Evolutionary conservation across 192 early-diverging fungal genomes (phyloP).

Genomic region (Entomortierella beljakovae): DNA sequence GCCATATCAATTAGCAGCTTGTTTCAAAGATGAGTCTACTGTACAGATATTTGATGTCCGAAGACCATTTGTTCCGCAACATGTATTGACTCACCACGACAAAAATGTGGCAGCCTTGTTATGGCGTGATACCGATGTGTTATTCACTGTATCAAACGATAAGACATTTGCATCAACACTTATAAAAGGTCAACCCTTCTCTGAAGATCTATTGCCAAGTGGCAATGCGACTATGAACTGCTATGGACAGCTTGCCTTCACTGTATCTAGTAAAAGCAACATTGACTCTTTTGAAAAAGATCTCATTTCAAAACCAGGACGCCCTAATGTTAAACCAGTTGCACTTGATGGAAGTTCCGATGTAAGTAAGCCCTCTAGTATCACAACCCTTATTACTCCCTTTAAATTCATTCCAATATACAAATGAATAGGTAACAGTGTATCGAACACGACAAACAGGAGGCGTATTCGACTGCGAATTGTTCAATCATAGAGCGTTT

Average conservation of each 20-base stretch:
- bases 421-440: slow-evolving; percentile 26
- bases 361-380: no score
- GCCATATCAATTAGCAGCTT: slow-evolving; percentile 78
- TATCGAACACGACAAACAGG: slow-evolving; percentile 45
- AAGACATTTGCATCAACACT: slow-evolving; percentile 74
- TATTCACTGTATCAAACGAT: slow-evolving; percentile 85
- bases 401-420: no score
- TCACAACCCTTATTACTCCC: no score
- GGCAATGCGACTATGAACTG: slow-evolving; percentile 72
- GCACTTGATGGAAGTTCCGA: slow-evolving; percentile 50
- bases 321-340: slow-evolving; percentile 17
- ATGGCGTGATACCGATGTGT: slow-evolving; percentile 69
- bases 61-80: slow-evolving; percentile 74
- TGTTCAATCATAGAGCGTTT: slow-evolving; percentile 77
- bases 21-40: slow-evolving; percentile 68
- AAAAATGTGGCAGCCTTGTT: slow-evolving; percentile 76
- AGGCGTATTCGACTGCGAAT: slow-evolving; percentile 49
- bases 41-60: slow-evolving; percentile 83
- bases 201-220: slow-evolving; percentile 61
- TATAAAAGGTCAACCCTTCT: slow-evolving; percentile 59
- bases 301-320: slow-evolving; percentile 27
- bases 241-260: slow-evolving; percentile 74
- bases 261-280: slow-evolving; percentile 59
- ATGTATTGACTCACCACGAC: slow-evolving; percentile 77
- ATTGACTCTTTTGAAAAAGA: slow-evolving; percentile 41